Base-by-base conservation (phyloP, 805 yeast species). In the Priceomyces melissophilus region DNA sequence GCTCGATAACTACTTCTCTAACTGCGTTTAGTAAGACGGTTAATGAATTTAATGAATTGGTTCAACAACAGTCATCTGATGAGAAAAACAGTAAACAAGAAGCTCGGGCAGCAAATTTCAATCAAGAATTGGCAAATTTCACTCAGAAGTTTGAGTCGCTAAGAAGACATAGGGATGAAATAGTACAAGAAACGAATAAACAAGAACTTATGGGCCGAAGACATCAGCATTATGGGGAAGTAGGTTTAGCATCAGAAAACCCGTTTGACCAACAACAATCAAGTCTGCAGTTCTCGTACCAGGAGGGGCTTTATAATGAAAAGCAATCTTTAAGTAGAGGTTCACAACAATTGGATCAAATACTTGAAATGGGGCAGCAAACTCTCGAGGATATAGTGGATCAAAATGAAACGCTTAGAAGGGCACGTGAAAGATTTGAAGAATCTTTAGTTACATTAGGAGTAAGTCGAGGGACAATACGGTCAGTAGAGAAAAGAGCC, bases 321-420 rank as follows among this genome's bases (percentile, higher is more conserved):
- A 75, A 73, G 34, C 75, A 76, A 34, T 75, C 78, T 6, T 65
- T 85, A 29, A 73, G 75, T 26, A 69, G 86, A 42, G 89, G 96
- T 0, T 81, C 85, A 32, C 81, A 81, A 40, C 96, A 87, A 57
- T 67, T 93, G 45, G 99, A 93, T 58, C 88, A 87, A 48, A 87
- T 93, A 32, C 61, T 93, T 32, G 97, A 87, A 54, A 84, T 87
- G 83, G 98, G 97, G 2, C 79, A 84, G 45, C 75, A 76, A 37
- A 87, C 96, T 2, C 78, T 88, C 48, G 95, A 86, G 38, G 96
- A 90, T 56, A 69, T 93, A 15, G 84, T 85, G 13, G 89, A 84
- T 35, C 97, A 93, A 58, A 87, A 87, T 60, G 84, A 82, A 53
- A 73, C 82, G 23, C 71, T 91, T 42, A 67, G 74, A 42, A 69